phyloP scores from a whole-genome alignment of 1,139 yeast species.

The Pichia sp. region DNA sequence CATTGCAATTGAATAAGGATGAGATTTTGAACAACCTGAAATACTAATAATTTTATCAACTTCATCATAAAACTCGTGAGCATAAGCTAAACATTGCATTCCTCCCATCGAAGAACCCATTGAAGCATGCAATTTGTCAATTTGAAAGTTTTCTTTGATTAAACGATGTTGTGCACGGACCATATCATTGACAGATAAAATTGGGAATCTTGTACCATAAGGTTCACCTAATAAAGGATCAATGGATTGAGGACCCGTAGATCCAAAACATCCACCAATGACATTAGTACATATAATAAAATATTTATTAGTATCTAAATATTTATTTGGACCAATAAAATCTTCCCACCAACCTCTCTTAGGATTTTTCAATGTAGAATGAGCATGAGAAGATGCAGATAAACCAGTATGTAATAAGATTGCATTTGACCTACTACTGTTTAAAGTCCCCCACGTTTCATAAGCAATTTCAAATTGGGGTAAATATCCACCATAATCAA shows the following conservation, averaged over 20 bases:
- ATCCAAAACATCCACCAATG: conserved; percentile 90
- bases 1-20: conserved; percentile 90
- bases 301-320: conserved; percentile 73
- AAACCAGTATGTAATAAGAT: conserved; percentile 83
- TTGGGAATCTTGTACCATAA: conserved; percentile 86
- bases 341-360: conserved; percentile 95
- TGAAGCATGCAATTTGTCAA: conserved; percentile 62
- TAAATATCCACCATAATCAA: conserved; percentile 78
- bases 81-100: conserved; percentile 89
- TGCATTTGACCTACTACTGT: conserved; percentile 58
- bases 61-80: conserved; percentile 71
- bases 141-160: conserved; percentile 55
- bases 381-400: conserved; percentile 94
- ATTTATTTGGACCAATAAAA: conserved; percentile 79
- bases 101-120: conserved; percentile 97
- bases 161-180: conserved; percentile 79
- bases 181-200: conserved; percentile 83
- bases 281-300: conserved; percentile 87
- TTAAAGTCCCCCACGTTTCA: conserved; percentile 84
- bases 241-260: conserved; percentile 83
- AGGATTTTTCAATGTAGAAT: conserved; percentile 63
- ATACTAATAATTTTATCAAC: conserved; percentile 71
- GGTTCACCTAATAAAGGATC: conserved; percentile 65
- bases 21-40: conserved; percentile 90
- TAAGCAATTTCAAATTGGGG: conserved; percentile 77